Conservation (phyloP, 78 protist species). For the Creolimax fragrantissima region DNA sequence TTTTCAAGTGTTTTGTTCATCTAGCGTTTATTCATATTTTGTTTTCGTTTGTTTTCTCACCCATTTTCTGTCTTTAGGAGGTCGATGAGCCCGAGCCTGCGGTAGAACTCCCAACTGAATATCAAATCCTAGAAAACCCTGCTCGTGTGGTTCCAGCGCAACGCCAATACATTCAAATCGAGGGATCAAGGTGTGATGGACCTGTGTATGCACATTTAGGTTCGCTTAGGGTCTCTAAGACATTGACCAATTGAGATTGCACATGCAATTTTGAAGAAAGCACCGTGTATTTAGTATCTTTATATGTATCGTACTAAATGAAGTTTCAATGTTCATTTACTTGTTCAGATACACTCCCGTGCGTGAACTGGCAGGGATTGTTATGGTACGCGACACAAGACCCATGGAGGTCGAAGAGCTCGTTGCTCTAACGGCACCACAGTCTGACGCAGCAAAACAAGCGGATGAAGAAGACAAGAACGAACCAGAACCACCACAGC, state of each 20-base stretch:
- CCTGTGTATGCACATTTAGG: neutral
- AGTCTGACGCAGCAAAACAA: neutral
- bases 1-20: too few species aligned
- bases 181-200: neutral
- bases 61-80: too few species aligned
- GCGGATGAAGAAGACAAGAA: neutral
- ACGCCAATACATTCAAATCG: neutral
- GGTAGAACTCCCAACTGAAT: neutral
- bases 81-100: too few species aligned
- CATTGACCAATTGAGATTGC: too few species aligned
- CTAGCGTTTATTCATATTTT: too few species aligned
- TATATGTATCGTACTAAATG: neutral
- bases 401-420: slow-evolving; percentile 25
- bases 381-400: neutral
- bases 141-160: neutral
- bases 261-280: too few species aligned
- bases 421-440: neutral
- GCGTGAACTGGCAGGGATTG: slow-evolving; percentile 3
- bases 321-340: neutral
- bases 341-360: neutral
- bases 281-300: too few species aligned
- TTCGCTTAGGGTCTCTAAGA: too few species aligned
- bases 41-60: too few species aligned
- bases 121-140: neutral
- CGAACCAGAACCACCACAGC: slow-evolving; percentile 14